Percentiles rank a stretch among this genome's conserved stretches.
phyloP scores from a whole-genome alignment of 2,329 filamentous ascomycete genomes.

The Xylariaceae sp. region DNA sequence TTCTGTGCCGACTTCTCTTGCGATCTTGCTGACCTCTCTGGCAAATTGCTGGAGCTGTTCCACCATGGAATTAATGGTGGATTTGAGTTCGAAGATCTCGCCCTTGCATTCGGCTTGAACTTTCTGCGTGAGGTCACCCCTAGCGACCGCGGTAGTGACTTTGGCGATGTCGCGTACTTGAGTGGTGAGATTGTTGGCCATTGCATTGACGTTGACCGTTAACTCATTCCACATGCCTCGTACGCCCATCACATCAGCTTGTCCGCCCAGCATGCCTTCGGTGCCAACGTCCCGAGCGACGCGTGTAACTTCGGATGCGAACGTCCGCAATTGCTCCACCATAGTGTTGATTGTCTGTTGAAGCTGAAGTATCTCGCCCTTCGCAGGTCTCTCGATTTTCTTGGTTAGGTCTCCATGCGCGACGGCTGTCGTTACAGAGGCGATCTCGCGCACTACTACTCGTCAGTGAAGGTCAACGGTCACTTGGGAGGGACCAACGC shows the following conservation, averaged over 20 bases:
- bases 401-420: slow-evolving; percentile 77
- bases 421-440: slow-evolving; percentile 75
- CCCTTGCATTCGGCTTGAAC: slow-evolving; percentile 88
- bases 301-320: slow-evolving; percentile 75
- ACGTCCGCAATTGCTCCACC: slow-evolving; percentile 78
- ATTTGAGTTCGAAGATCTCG: slow-evolving; percentile 91
- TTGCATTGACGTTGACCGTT: slow-evolving; percentile 79
- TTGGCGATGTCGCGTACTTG: slow-evolving; percentile 93
- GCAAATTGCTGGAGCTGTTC: slow-evolving; percentile 96
- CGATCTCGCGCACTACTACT: slow-evolving; percentile 72
- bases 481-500: slow-evolving; percentile 12
- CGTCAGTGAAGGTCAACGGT: too few species aligned
- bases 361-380: slow-evolving; percentile 74
- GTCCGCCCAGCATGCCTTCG: slow-evolving; percentile 73
- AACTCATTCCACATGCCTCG: slow-evolving; percentile 86
- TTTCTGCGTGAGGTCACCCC: slow-evolving; percentile 91
- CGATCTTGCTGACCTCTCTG: slow-evolving; percentile 92
- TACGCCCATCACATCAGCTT: slow-evolving; percentile 75
- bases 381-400: slow-evolving; percentile 74
- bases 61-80: slow-evolving; percentile 99
- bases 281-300: slow-evolving; percentile 80
- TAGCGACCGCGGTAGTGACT: slow-evolving; percentile 64
- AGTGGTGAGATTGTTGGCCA: slow-evolving; percentile 80
- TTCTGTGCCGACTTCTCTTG: slow-evolving; percentile 93
- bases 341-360: slow-evolving; percentile 86